Evolutionary conservation across 2,329 filamentous ascomycete species (phyloP).

Genomic region (Fusarium compactum): DNA sequence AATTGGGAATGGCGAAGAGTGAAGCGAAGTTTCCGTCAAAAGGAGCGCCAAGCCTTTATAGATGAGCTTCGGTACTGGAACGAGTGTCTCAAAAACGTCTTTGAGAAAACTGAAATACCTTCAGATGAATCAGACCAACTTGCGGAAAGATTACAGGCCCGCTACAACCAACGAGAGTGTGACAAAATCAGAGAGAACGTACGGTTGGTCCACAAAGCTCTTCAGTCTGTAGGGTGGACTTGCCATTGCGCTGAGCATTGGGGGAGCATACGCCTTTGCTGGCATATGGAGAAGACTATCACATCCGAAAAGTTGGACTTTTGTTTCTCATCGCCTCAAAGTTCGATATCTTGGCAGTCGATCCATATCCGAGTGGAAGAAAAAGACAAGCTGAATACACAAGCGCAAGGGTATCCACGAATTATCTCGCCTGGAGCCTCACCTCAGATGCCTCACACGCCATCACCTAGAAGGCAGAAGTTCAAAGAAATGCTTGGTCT

Average conservation of each 20-base stretch:
- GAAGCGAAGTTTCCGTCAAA: neutral
- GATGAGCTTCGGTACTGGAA: neutral
- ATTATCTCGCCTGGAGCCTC: neutral
- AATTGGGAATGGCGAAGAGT: neutral
- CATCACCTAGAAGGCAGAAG: neutral
- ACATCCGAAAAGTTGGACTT: neutral
- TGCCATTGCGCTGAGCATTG: neutral
- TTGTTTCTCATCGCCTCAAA: neutral
- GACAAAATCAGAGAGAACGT: neutral
- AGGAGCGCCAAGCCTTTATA: neutral
- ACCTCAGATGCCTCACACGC: accelerated
- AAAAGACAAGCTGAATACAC: neutral
- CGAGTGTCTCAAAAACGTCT: neutral
- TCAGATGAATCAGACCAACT: neutral
- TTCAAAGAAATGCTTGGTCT: neutral
- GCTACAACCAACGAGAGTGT: neutral
- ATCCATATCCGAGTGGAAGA: neutral
- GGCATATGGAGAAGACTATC: neutral
- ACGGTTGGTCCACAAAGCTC: neutral
- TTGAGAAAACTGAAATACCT: neutral
- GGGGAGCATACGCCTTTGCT: neutral
- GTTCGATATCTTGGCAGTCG: neutral
- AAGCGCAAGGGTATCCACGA: accelerated
- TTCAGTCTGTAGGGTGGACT: neutral
- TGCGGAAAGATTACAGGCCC: neutral